Conservation (phyloP, 169 alveolate genomes). For the Cryptosporidium viatorum region DNA sequence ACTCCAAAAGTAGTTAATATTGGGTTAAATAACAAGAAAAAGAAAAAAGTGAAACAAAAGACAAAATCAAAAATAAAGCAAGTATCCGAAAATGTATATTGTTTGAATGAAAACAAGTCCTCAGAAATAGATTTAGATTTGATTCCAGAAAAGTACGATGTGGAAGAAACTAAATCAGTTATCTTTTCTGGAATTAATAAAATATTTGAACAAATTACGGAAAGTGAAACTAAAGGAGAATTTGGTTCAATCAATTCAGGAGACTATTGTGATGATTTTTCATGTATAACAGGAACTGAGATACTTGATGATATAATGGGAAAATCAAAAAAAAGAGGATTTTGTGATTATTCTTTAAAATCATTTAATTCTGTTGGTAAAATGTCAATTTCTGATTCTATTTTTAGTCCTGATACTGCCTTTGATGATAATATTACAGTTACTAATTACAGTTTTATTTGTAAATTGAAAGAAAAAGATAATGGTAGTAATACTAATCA, state of each 20-base stretch:
- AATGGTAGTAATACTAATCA: background rate
- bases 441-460: conserved; percentile 3
- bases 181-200: background rate
- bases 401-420: background rate
- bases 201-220: background rate
- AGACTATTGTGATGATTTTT: background rate
- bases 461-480: background rate
- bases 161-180: conserved; percentile 1
- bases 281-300: conserved; percentile 19
- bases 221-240: background rate
- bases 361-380: conserved; percentile 15
- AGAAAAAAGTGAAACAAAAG: conserved; percentile 15
- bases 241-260: background rate
- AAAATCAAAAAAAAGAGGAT: background rate
- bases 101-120: background rate
- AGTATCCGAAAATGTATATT: background rate
- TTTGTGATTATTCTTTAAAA: background rate
- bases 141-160: background rate
- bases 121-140: background rate
- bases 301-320: background rate
- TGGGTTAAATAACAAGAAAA: background rate
- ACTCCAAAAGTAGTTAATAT: conserved; percentile 21
- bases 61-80: conserved; percentile 24
- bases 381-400: background rate
- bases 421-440: conserved; percentile 33